These are phyloP conservation scores for Globisporangium middletonii DNA, from an alignment of 352 stramenopile genomes.

Conservation along the genomic window DNA sequence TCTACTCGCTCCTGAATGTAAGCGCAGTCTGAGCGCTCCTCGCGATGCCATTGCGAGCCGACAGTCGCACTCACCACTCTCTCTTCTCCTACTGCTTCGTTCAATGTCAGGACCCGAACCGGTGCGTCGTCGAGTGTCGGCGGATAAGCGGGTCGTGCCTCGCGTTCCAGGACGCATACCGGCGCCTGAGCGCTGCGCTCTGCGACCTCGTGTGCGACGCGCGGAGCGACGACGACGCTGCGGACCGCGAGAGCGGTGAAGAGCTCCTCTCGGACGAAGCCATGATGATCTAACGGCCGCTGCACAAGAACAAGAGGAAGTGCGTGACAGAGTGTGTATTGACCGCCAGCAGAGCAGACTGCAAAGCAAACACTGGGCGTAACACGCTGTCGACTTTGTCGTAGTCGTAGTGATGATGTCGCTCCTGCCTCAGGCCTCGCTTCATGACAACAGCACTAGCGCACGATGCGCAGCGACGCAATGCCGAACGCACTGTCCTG, in stretches of 20 bases:
- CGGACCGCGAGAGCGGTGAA: constrained; percentile 31
- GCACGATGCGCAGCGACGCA: constrained; percentile 45
- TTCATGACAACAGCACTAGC: not conserved
- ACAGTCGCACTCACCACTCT: constrained; percentile 1
- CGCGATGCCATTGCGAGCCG: constrained; percentile 6
- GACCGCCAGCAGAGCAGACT: not conserved
- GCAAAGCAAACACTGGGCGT: not conserved
- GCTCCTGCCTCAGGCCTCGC: too few relatives aligned
- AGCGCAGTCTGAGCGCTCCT: constrained; percentile 15
- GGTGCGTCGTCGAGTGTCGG: constrained; percentile 67
- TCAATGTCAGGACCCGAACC: constrained; percentile 28
- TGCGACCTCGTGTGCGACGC: constrained; percentile 48
- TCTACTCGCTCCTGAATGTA: constrained; percentile 74
- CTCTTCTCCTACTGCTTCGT: not conserved
- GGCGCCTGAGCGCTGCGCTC: constrained; percentile 48
- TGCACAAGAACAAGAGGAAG: not conserved
- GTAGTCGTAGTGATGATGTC: too few relatives aligned
- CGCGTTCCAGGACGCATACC: constrained; percentile 70
- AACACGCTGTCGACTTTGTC: not conserved
- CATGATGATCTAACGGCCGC: constrained; percentile 64
- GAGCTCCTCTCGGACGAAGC: constrained; percentile 76
- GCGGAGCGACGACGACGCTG: constrained; percentile 23
- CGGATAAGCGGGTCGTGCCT: constrained; percentile 62
- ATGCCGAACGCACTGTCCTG: constrained; percentile 34
- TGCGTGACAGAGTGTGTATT: not conserved